phyloP scores from a whole-genome alignment of 1,139 yeast genomes.

The Geotrichum histeridarum region DNA sequence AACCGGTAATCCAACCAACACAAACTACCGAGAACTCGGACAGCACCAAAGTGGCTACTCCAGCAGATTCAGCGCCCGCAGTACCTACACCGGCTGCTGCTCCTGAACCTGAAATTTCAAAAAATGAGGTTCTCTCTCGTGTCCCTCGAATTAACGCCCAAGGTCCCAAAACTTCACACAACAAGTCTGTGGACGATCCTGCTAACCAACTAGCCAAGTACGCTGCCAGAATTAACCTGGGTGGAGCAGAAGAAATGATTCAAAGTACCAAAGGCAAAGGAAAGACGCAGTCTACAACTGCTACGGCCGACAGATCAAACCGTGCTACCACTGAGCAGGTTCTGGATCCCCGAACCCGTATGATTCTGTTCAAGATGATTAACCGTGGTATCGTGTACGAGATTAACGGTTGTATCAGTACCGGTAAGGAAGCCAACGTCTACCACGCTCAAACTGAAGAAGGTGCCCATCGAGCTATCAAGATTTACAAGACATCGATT shows the following conservation, averaged over 20 bases:
- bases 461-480: constrained; percentile 60
- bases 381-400: constrained; percentile 77
- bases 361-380: constrained; percentile 73
- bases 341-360: constrained; percentile 86
- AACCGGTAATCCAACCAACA: neutral
- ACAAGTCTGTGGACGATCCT: constrained; percentile 21
- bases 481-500: constrained; percentile 92
- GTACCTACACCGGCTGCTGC: neutral
- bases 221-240: constrained; percentile 19
- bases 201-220: constrained; percentile 16
- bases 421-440: constrained; percentile 98
- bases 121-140: constrained; percentile 5
- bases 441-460: constrained; percentile 83
- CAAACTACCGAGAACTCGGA: neutral
- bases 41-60: neutral
- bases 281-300: constrained; percentile 16
- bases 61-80: neutral
- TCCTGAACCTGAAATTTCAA: neutral
- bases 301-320: constrained; percentile 63
- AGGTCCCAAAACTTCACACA: constrained; percentile 15
- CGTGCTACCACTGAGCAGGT: constrained; percentile 97
- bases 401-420: constrained; percentile 89
- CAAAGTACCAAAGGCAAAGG: constrained; percentile 19
- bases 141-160: constrained; percentile 22
- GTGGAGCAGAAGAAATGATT: constrained; percentile 19